Conservation (phyloP, 202 grass and related monocot genomes). For the Tripidium arundinaceum region DNA sequence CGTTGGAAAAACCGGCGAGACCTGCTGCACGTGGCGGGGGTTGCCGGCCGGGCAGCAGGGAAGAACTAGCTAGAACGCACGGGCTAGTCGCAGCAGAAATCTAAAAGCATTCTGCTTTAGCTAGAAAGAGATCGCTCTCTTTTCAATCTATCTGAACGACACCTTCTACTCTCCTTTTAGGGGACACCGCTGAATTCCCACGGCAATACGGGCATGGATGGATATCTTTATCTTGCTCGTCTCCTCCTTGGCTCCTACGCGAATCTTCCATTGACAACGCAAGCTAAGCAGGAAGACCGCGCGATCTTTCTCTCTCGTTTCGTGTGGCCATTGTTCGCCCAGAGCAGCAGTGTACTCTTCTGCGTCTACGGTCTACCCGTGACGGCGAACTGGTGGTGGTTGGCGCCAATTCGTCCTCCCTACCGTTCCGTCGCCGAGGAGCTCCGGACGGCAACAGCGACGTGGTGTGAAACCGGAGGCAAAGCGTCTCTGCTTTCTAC, state of each 20-base stretch:
- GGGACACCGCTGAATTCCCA: slow-evolving; percentile 24
- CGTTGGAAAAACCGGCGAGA: slow-evolving; percentile 13
- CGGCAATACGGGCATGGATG: not conserved
- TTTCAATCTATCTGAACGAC: not conserved
- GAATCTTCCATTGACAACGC: too few species aligned
- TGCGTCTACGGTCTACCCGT: not conserved
- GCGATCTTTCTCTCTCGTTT: not conserved
- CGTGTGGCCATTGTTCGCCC: not conserved
- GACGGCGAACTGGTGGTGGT: slow-evolving; percentile 29
- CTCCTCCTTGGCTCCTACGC: too few species aligned
- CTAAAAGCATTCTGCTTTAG: not conserved
- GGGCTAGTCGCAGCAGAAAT: not conserved
- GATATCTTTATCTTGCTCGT: not conserved
- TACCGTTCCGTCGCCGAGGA: not conserved
- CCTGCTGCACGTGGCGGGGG: not conserved
- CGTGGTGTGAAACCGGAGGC: too few species aligned
- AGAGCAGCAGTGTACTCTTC: not conserved
- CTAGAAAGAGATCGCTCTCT: not conserved
- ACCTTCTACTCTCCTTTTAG: slow-evolving; percentile 32
- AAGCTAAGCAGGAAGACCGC: too few species aligned
- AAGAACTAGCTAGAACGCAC: not conserved
- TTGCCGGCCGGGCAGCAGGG: not conserved
- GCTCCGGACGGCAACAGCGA: not conserved
- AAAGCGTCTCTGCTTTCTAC: slow-evolving; percentile 18
- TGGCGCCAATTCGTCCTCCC: slow-evolving; percentile 11